Base-by-base conservation (phyloP, 208 protist genomes). In the Acanthamoeba lenticulata region DNA sequence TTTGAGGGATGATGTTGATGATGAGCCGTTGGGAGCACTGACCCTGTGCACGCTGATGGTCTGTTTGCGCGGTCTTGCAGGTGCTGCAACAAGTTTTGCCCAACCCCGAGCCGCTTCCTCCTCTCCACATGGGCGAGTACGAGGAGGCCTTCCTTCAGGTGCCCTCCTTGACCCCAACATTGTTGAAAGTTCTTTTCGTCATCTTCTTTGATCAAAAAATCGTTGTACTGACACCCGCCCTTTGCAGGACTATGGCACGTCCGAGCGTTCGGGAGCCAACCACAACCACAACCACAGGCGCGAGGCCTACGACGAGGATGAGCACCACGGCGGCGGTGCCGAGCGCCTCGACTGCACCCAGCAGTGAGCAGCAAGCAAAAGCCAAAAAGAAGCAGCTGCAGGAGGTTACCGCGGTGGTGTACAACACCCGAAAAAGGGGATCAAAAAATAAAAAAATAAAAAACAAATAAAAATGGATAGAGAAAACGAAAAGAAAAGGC, bases 101-200 rank as follows among this genome's bases (percentile, higher is more conserved):
- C 32, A 95, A 94, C 42, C 72, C 94, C n/a, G 55, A 92, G n/a
- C 91, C 89, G 42, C 62, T 81, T 36, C 94, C 94, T 55, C 86
- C 79, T 47, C 55, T 67, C 79, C 42, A 81, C 29, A 32, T 38
- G 24, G 27, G 38, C 13, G 83, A 81, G 44, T 72, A 62, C 57
- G 15, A 94, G 17, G 38, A 55, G 7, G 81, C 13, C 24, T 40
- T 40, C 45, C 13, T 29, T 29, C 27, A 67, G n/a, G 45, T 34
- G 27, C n/a, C n/a, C n/a, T n/a, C n/a, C n/a, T 29, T 38, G 11
- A 89, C 44, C 7, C 13, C 7, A 60, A 92, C 24, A 89, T 52
- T 24, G 42, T 60, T 45, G 55, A 85, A n/a, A 89, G 92, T 29
- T 44, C 94, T 9, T 19, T 9, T 57, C 19, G 9, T 57, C 49